phyloP scores from a whole-genome alignment of 768 basidiomycete species.

The Roridomyces roridus region DNA sequence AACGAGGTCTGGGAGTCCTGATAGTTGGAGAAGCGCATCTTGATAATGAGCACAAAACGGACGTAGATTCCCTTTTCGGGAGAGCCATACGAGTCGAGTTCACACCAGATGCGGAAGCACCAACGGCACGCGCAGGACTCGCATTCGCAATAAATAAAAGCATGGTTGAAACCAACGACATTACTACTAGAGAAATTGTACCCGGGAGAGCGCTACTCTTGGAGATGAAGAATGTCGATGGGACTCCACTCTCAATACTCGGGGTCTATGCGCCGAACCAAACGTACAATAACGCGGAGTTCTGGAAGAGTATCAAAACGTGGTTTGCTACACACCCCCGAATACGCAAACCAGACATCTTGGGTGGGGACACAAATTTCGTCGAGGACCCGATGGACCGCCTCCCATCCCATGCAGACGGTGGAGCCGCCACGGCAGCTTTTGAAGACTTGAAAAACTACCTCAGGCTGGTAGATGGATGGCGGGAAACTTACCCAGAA shows the following conservation, averaged over 20 bases:
- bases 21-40: slow-evolving; percentile 41
- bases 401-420: slow-evolving; percentile 33
- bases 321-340: slow-evolving; percentile 9
- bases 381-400: slow-evolving; percentile 45
- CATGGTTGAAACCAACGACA: slow-evolving; percentile 19
- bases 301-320: slow-evolving; percentile 32
- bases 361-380: slow-evolving; percentile 51
- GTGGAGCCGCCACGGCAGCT: background rate
- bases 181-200: background rate
- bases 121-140: slow-evolving; percentile 32
- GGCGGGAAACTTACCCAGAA: no score
- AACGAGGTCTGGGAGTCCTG: slow-evolving; percentile 34
- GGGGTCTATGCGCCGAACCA: slow-evolving; percentile 44
- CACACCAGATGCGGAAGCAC: slow-evolving; percentile 20
- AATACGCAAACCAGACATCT: slow-evolving; percentile 33
- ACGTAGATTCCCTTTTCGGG: slow-evolving; percentile 5
- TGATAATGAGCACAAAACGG: background rate
- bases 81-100: slow-evolving; percentile 26
- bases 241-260: slow-evolving; percentile 29
- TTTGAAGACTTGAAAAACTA: background rate
- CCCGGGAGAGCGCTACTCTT: slow-evolving; percentile 5
- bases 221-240: slow-evolving; percentile 26
- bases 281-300: slow-evolving; percentile 28
- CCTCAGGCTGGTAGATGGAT: no score
- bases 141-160: slow-evolving; percentile 42